Evolutionary conservation across 371 early-diverging fungal genomes (phyloP), one percentile per base, ranked within the genome.

Genomic region (Lichtheimia ornata): DNA sequence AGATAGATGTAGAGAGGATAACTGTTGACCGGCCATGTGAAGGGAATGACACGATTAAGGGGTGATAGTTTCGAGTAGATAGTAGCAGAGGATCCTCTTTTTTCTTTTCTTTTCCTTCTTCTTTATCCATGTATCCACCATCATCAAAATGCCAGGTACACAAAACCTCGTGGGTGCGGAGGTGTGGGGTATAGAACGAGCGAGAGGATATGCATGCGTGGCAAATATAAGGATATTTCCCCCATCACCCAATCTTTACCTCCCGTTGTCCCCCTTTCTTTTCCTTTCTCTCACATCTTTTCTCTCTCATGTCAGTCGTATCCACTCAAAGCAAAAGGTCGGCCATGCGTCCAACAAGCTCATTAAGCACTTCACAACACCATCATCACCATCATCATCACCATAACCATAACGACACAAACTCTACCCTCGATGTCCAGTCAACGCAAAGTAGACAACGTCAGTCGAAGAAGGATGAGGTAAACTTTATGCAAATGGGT

Each of bases 401-500:
- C 9, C 35, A 35, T 9, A 5, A 35, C 11, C 30, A 50, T 15
- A 50, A 59, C 22, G n/a, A n/a, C 18, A 17, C 47, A 5, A 47
- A n/a, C 18, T 47, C 47, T 15, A 47, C 47, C 0, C n/a, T 22
- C 17, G 47, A 47, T 47, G 22, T 18, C 17, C 47, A 22, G 18
- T 17, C 47, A n/a, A 35, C 35, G 9, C 35, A 35, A 35, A 64
- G 59, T 40, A 65, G 79, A 68, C 79, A 79, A 42, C 71, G 79
- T 18, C 75, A 75, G 49, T 64, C 72, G 7, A 79, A 75, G 52
- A 69, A 67, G 63, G 79, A 79, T 52, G 76, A 79, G 67, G 79
- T 71, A 66, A 27, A 15, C 14, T 44, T 35, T 35, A 40, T 28
- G 35, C 30, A 7, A 35, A 30, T 30, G 22, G 22, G 1, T 17